Evolutionary conservation across 192 early-diverging fungal species (phyloP).

Genomic region (Glomus cerebriforme): DNA sequence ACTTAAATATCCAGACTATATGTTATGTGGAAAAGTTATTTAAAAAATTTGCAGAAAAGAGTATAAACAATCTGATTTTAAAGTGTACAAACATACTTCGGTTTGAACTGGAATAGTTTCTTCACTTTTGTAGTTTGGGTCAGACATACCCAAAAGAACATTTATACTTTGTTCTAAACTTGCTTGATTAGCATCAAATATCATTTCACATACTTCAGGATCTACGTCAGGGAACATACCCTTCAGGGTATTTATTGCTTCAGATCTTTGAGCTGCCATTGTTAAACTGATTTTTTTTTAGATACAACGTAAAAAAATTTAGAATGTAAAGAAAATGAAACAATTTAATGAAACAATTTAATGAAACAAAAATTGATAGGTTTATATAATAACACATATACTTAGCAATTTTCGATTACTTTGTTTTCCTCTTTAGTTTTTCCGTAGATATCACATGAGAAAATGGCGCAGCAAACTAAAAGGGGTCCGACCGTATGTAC

Average conservation of each 20-base stretch:
- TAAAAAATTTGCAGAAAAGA: neutral
- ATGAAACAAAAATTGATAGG: no score
- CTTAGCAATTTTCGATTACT: no score
- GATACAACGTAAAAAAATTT: no score
- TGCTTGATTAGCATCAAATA: slow-evolving; percentile 51
- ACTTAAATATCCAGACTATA: slow-evolving; percentile 36
- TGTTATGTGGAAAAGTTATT: neutral
- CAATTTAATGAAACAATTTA: no score
- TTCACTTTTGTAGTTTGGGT: slow-evolving; percentile 55
- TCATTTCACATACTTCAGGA: slow-evolving; percentile 50
- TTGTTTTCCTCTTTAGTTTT: no score
- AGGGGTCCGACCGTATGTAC: no score
- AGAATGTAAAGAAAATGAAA: no score
- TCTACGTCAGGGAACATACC: slow-evolving; percentile 59
- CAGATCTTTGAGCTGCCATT: slow-evolving; percentile 33
- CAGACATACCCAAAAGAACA: slow-evolving; percentile 53
- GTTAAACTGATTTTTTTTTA: neutral
- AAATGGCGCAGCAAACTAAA: no score
- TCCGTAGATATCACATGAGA: no score
- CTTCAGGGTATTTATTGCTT: slow-evolving; percentile 44
- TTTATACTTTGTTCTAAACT: slow-evolving; percentile 52
- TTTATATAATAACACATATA: no score
- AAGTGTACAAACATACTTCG: neutral
- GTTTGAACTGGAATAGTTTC: slow-evolving; percentile 26
- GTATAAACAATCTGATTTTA: neutral